phyloP scores from a whole-genome alignment of 192 early-diverging fungal species.

The Backusella australiensis region DNA sequence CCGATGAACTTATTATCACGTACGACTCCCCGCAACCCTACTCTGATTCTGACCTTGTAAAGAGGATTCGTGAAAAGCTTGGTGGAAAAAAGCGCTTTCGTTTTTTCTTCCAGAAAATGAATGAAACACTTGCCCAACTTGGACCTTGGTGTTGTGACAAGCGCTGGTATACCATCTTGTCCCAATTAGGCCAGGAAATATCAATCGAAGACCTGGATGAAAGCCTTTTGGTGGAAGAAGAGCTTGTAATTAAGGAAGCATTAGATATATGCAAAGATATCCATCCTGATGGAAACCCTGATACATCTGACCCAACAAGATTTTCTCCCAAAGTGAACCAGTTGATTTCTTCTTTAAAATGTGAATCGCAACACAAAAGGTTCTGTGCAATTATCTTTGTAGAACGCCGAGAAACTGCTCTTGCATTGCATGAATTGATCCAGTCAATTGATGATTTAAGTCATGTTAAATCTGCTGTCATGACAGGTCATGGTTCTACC shows the following conservation, averaged over 20 bases:
- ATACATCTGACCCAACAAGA: constrained; percentile 15
- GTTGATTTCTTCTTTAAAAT: constrained; percentile 60
- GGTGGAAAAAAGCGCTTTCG: constrained; percentile 32
- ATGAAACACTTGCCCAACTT: constrained; percentile 45
- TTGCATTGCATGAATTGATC: constrained; percentile 50
- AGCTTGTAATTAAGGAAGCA: background rate
- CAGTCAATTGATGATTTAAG: constrained; percentile 52
- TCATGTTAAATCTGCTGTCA: constrained; percentile 39
- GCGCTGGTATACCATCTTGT: constrained; percentile 55
- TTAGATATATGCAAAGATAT: background rate
- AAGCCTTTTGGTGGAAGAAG: background rate
- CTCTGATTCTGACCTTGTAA: constrained; percentile 36
- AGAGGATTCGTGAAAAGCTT: constrained; percentile 34
- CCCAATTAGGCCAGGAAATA: background rate
- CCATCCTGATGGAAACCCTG: constrained; percentile 5
- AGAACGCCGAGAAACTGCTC: constrained; percentile 66
- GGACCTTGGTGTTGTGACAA: constrained; percentile 79
- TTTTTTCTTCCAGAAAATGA: constrained; percentile 34
- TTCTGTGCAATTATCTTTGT: constrained; percentile 91
- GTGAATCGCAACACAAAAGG: constrained; percentile 19
- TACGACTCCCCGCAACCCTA: constrained; percentile 50
- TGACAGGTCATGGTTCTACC: constrained; percentile 59
- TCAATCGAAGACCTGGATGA: background rate
- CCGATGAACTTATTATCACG: constrained; percentile 40
- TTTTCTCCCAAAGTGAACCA: constrained; percentile 70